Conservation (phyloP, 108 stramenopile species). For the Skeletonema menzelii region DNA sequence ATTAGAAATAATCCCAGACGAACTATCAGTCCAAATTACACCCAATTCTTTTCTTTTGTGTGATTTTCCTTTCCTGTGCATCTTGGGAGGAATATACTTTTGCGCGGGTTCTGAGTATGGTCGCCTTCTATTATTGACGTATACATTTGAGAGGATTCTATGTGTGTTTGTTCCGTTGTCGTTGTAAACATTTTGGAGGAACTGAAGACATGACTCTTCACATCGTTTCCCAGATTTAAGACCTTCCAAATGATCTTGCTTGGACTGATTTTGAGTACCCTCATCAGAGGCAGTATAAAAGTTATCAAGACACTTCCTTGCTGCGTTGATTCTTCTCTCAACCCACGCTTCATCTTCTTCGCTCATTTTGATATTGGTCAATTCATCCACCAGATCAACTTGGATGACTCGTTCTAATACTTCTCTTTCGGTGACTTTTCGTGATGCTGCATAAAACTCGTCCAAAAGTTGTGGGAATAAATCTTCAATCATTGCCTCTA, state of each 20-base stretch:
- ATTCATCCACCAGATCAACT: slow-evolving; percentile 10
- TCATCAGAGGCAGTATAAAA: slow-evolving; percentile 11
- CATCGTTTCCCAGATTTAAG: slow-evolving; percentile 11
- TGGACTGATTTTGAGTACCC: background rate
- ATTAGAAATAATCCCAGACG: background rate
- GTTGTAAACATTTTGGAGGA: background rate
- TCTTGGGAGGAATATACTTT: slow-evolving; percentile 1
- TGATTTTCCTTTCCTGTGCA: slow-evolving; percentile 4
- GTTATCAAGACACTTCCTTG: slow-evolving; percentile 14
- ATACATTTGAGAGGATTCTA: slow-evolving; percentile 22
- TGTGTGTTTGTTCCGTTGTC: background rate
- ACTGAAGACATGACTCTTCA: slow-evolving; percentile 22
- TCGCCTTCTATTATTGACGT: slow-evolving; percentile 19
- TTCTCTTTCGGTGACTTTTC: slow-evolving; percentile 15
- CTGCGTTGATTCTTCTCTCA: slow-evolving; percentile 19
- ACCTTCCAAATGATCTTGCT: background rate
- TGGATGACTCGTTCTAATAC: slow-evolving; percentile 19
- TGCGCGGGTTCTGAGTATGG: background rate
- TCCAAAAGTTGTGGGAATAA: slow-evolving; percentile 19
- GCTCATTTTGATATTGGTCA: background rate
- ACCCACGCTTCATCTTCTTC: background rate
- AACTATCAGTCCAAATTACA: slow-evolving; percentile 28
- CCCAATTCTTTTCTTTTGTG: slow-evolving; percentile 9
- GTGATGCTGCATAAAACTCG: slow-evolving; percentile 14
- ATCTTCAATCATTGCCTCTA: slow-evolving; percentile 8